These are phyloP conservation scores for Cyberlindnera sargentensis DNA, from an alignment of 805 yeast species.

Conservation along the genomic window DNA sequence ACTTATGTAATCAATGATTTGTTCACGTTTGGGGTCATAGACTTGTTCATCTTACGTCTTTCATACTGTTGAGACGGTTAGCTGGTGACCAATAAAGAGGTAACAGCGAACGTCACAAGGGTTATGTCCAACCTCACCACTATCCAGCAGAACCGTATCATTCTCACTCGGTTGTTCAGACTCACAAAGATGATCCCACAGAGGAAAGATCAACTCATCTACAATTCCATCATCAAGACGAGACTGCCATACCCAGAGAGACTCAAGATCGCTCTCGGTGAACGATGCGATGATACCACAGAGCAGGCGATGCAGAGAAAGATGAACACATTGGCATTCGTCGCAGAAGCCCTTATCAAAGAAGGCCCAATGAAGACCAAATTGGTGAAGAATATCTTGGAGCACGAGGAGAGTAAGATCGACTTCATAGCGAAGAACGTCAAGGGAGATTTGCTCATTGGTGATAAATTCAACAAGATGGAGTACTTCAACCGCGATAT, in stretches of 20 bases:
- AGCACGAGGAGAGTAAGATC: constrained; percentile 8
- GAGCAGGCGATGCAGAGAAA: background rate
- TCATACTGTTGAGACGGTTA: too few species aligned
- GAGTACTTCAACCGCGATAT: background rate
- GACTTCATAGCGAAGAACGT: constrained; percentile 1
- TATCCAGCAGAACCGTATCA: background rate
- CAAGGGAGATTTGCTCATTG: constrained; percentile 1
- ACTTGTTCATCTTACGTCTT: too few species aligned
- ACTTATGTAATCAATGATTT: too few species aligned
- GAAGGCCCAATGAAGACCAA: constrained; percentile 1
- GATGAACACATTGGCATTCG: background rate
- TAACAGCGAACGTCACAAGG: too few species aligned
- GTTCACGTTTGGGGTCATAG: too few species aligned
- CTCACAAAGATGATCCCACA: background rate
- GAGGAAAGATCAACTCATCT: constrained; percentile 1
- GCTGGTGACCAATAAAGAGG: too few species aligned
- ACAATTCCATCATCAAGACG: background rate
- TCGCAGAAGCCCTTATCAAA: background rate
- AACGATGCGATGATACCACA: background rate
- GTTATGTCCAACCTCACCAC: background rate
- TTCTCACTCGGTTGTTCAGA: background rate
- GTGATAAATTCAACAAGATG: constrained; percentile 3
- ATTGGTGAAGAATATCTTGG: constrained; percentile 8
- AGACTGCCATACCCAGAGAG: constrained; percentile 1
- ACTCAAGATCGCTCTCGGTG: background rate